Evolutionary conservation across 768 basidiomycete species (phyloP).

Genomic region (Gyrodon lividus): DNA sequence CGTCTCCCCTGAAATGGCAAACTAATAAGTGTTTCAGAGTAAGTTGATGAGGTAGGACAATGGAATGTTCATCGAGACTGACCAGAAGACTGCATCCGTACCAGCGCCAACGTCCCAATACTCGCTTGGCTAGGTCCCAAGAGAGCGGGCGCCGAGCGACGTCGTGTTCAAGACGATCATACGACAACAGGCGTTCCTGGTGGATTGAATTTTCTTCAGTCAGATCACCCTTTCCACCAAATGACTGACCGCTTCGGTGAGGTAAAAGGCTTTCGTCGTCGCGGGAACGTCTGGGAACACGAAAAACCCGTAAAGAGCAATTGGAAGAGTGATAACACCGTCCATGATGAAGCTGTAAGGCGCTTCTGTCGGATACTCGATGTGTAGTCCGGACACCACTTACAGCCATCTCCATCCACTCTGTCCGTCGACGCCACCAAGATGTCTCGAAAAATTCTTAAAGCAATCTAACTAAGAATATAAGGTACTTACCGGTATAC

Average conservation of each 20-base stretch:
- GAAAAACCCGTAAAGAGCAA: conserved; percentile 69
- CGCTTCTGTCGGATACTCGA: neutral
- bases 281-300: conserved; percentile 72
- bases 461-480: neutral
- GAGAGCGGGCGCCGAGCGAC: conserved; percentile 43
- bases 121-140: conserved; percentile 44
- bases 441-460: conserved; percentile 38
- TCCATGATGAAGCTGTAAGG: conserved; percentile 59
- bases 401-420: conserved; percentile 72
- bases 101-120: conserved; percentile 64
- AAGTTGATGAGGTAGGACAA: neutral
- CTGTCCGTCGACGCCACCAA: conserved; percentile 50
- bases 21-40: conserved; percentile 36
- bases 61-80: conserved; percentile 13
- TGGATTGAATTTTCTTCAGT: neutral
- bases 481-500: conserved; percentile 51
- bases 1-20: conserved; percentile 63
- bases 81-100: conserved; percentile 67
- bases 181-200: conserved; percentile 57
- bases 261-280: conserved; percentile 62
- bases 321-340: conserved; percentile 68
- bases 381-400: neutral
- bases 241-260: conserved; percentile 50
- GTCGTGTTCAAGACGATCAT: conserved; percentile 46
- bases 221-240: neutral